Base-by-base conservation (phyloP, 441 rosid genomes). In the Raphanus hybrid region DNA sequence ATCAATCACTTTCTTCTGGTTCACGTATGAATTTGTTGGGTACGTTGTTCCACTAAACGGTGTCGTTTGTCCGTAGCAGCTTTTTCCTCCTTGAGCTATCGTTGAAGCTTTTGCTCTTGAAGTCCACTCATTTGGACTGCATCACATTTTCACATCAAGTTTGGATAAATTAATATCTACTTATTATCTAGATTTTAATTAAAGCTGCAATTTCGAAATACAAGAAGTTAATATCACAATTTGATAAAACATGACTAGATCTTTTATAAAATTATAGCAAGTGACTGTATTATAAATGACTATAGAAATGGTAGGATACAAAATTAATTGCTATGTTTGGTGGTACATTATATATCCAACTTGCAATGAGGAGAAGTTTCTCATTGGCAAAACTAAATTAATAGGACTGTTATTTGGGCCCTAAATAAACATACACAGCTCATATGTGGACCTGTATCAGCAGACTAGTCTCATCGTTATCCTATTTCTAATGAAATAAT, bases 1-100 rank as follows among this genome's bases (percentile, higher is more conserved):
- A 14, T 95, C 88, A 27, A 87, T 74, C 37, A 95, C 92, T 41
- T 87, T 88, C 94, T 88, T 89, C 69, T 90, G 92, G 70, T 85
- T 87, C 5, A 87, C 87, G 80, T 87, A 88, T n/a, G 76, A 86
- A 3, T 85, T 83, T 18, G 89, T 89, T 0, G 89, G 92, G 34
- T 86, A 84, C 0, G 85, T 68, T 18, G 89, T 64, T 37, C 90
- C 93, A 8, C 83, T 83, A 67, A 73, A 78, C 1, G 98, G 98
- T 6, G 78, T 29, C 3, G 90, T 94, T 82, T 94, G 90, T 0
- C 99, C 97, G 3, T 89, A 94, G 26, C 99, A 94, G 65, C 83
- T 90, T 76, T 85, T 90, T 3, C 76, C 77, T 65, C 76, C 79
- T 26, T 65, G 78, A 0, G 83, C 34, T 26, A 83, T 71, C 7